Percentiles rank a stretch among this genome's conserved stretches.
Conservation (phyloP, 768 basidiomycete genomes). For the Hericium rajendrae region DNA sequence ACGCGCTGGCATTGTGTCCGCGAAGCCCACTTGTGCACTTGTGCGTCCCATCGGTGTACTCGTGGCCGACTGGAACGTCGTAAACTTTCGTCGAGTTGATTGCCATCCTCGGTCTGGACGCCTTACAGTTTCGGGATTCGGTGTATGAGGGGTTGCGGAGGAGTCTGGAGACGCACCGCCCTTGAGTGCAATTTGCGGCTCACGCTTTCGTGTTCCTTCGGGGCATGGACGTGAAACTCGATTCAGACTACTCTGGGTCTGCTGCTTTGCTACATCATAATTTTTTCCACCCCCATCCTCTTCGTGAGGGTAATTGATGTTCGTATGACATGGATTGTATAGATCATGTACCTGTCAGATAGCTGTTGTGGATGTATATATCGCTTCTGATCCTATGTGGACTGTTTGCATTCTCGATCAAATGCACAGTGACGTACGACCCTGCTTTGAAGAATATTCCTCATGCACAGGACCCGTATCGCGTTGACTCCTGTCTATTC, state of each 20-base stretch:
- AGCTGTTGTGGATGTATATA: too few relatives aligned
- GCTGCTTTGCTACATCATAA: conserved; percentile 23
- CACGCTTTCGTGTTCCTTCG: conserved; percentile 21
- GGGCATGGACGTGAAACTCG: conserved; percentile 35
- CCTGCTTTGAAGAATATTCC: too few relatives aligned
- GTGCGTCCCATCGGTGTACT: too few relatives aligned
- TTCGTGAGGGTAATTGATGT: conserved; percentile 11
- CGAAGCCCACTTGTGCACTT: background rate
- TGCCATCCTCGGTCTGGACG: background rate
- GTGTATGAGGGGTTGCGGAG: conserved; percentile 13
- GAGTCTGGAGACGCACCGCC: conserved; percentile 20
- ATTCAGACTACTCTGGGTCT: conserved; percentile 68
- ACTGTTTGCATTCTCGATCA: too few relatives aligned
- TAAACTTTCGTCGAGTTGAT: conserved; percentile 1
- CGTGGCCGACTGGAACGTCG: too few relatives aligned
- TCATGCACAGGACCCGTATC: too few relatives aligned
- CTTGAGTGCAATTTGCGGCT: conserved; percentile 67
- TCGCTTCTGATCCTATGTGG: too few relatives aligned
- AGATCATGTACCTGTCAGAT: too few relatives aligned
- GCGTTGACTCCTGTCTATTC: too few relatives aligned
- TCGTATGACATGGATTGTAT: too few relatives aligned
- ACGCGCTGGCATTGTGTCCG: background rate
- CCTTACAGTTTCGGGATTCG: conserved; percentile 9
- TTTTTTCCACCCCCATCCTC: conserved; percentile 22
- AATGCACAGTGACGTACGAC: too few relatives aligned